These are phyloP conservation scores for Bassia scoparia DNA, from an alignment of 148 eudicot genomes.

Conservation along the genomic window DNA sequence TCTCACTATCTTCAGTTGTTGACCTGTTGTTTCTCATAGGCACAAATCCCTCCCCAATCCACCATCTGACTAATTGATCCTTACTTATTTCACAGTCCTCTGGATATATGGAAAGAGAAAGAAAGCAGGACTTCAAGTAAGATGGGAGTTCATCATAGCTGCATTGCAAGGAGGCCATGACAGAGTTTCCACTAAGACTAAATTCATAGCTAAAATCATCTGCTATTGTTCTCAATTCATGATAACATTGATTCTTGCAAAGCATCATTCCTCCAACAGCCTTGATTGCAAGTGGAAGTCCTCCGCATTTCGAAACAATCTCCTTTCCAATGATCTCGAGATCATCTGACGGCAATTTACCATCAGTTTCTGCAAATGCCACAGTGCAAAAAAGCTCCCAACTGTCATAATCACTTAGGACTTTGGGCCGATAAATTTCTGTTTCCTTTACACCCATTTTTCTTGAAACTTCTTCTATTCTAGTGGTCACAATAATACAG, in stretches of 20 bases:
- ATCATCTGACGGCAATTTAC: constrained; percentile 29
- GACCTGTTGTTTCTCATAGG: constrained; percentile 33
- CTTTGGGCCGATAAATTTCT: constrained; percentile 38
- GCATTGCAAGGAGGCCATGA: constrained; percentile 45
- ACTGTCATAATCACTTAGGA: constrained; percentile 37
- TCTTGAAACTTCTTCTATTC: constrained; percentile 45
- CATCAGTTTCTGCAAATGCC: constrained; percentile 40
- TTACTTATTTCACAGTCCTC: constrained; percentile 42
- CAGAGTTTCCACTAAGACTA: constrained; percentile 34
- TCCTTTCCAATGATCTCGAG: constrained; percentile 41
- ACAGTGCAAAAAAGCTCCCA: constrained; percentile 48
- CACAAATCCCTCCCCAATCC: constrained; percentile 46
- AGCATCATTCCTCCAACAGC: constrained; percentile 48
- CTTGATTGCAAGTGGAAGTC: constrained; percentile 53
- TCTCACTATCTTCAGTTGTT: constrained; percentile 42
- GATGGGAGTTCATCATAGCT: constrained; percentile 56
- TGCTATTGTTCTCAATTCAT: constrained; percentile 37
- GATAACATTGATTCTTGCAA: constrained; percentile 34
- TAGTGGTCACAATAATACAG: constrained; percentile 44
- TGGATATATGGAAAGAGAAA: constrained; percentile 39
- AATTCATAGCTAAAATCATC: constrained; percentile 39
- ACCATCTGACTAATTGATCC: constrained; percentile 39
- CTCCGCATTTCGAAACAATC: constrained; percentile 49
- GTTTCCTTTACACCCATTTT: constrained; percentile 38
- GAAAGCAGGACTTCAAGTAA: constrained; percentile 39